Evolutionary conservation across 495 filamentous ascomycete species (phyloP), one percentile per base, ranked within the genome.

Genomic region (Pseudotulostoma volvatum): DNA sequence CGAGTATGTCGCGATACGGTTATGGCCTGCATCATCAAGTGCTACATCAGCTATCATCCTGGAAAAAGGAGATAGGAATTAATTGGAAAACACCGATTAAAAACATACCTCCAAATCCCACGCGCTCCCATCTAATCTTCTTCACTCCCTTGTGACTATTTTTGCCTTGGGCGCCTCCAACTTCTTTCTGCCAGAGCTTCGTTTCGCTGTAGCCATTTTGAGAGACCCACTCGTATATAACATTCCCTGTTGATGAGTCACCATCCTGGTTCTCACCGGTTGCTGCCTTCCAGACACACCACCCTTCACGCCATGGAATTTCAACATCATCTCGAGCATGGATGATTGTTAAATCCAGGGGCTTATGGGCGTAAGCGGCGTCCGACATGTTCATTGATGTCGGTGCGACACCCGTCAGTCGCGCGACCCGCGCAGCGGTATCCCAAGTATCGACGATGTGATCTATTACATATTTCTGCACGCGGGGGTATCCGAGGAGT

Each of bases 311-410:
- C 56, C 67, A 82, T 0, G 82, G 76, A 46, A 92, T 88, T 40
- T 88, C 81, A 33, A 60, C 62, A 54, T 92, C 84, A 47, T 88
- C 71, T 37, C 61, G 66, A 11, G 84, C 74, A 50, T 88, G 84
- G 8, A 92, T 65, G 15, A 92, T 57, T n/a, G 66, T 68, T n/a
- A 92, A 56, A 38, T 76, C 68, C 11, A 85, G 43, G 16, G 61
- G 65, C 39, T 60, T 65, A 23, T 60, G 63, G 0, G 69, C 67
- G 18, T 68, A 60, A 1, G 46, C 35, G 11, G 44, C 31, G 0
- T 53, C 47, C 2, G 44, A 40, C 4, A 21, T 34, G 25, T 54
- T 49, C 17, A 47, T 35, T 0, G 31, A 39, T 2, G 49, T 43
- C 5, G 50, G 30, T n/a, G 47, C 47, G n/a, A 57, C 46, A 5